A percentile compares a stretch with the other conserved stretches of the same genome.
phyloP scores from a whole-genome alignment of 306 rosid species.

The cucumber (Cucumis sativus) region DNA sequence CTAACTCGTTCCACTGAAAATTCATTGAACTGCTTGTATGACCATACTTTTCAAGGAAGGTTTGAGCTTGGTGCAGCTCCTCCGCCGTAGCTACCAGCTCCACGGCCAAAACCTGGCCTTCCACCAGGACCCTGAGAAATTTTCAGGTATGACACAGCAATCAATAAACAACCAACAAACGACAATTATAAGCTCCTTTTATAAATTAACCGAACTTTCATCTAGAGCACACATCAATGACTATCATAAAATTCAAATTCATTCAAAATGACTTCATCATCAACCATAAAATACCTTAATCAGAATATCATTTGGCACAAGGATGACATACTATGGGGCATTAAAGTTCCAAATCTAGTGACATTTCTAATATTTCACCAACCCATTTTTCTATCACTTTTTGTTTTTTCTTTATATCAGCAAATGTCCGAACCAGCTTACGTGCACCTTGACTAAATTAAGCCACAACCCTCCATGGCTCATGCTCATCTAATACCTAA shows the following conservation, averaged over 20 bases:
- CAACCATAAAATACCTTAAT: neutral
- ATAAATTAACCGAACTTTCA: neutral
- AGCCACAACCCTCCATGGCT: neutral
- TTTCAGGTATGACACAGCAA: neutral
- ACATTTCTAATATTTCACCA: neutral
- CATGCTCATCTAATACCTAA: neutral
- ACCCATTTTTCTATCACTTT: neutral
- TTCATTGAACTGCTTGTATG: neutral
- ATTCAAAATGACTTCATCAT: neutral
- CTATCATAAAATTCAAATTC: neutral
- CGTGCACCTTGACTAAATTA: too few species aligned
- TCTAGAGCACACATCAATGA: neutral
- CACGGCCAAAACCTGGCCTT: slow-evolving; percentile 73
- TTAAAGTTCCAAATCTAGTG: neutral
- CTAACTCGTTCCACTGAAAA: neutral
- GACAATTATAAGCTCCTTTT: neutral
- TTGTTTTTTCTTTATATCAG: too few species aligned
- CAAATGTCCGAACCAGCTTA: too few species aligned
- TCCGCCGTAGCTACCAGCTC: slow-evolving; percentile 36
- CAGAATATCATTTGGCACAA: neutral
- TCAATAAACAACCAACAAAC: too few species aligned
- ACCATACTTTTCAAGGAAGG: slow-evolving; percentile 6
- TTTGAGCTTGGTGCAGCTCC: slow-evolving; percentile 9
- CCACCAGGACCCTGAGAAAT: slow-evolving; percentile 50
- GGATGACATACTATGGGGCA: neutral